Base-by-base conservation (phyloP, 805 yeast genomes). In the Candida koratica region DNA sequence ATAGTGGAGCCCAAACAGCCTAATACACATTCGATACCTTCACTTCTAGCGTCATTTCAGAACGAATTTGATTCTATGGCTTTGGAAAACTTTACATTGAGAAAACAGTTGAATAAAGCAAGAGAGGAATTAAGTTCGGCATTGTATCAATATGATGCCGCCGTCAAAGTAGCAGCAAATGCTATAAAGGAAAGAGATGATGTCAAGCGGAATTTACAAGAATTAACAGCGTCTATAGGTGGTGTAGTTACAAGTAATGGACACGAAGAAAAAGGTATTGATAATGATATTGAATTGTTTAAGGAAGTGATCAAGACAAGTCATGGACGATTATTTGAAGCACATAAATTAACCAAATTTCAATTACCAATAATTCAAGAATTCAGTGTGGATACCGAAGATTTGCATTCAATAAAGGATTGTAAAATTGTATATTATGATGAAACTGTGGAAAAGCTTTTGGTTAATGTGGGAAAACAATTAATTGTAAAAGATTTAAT, bases 41-140 rank as follows among this genome's bases (percentile, higher is more conserved):
- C 84, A 4, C 58, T 89, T 48, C 64, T 89, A 34, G 68, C 85
- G 2, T 65, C 83, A 2, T 76, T 89, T 43, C 96, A 89, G 54
- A 77, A 81, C 41, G 96, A 88, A 57, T 89, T 94, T 88, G 97
- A 89, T 52, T 76, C 96, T 0, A 55, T 85, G 28, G 84, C 90
- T 18, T 62, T 89, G 34, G 97, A 90, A 51, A 69, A 83, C 14
- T 87, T 86, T 51, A 73, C 79, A 25, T 62, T 89, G 43, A 70
- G 93, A 42, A 83, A 84, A 53, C 87, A 83, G 47, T 65, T 88
- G 25, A 73, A 69, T 34, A 64, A 67, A 16, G 70, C 88, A 1
- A 73, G 82, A 40, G 77, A 83, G 46, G 90, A 87, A 49, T 63
- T 89, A 32, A 80, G 93, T 19, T 63, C 82, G 2, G 81, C 95